Evolutionary conservation across 768 basidiomycete genomes (phyloP).

Genomic region (Auricularia auricula-judae): DNA sequence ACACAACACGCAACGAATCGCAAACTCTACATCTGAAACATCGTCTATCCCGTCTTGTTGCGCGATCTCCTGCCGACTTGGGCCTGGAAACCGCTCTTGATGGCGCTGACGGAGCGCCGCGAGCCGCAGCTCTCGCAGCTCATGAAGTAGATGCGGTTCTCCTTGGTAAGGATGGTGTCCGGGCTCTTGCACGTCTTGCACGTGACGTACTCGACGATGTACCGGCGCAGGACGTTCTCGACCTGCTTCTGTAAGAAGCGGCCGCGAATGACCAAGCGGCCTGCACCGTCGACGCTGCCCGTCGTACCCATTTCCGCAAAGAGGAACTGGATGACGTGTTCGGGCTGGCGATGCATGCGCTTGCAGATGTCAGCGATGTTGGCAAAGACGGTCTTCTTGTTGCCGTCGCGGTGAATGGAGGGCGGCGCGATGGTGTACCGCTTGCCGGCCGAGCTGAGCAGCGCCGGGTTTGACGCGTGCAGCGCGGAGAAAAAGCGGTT

Average conservation of each 20-base stretch:
- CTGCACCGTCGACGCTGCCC: conserved; percentile 86
- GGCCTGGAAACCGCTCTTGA: conserved; percentile 98
- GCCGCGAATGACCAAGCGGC: conserved; percentile 91
- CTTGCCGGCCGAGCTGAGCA: conserved; percentile 75
- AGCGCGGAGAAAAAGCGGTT: conserved; percentile 85
- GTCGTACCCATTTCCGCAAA: conserved; percentile 99
- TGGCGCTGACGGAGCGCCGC: conserved; percentile 82
- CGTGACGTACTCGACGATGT: conserved; percentile 83
- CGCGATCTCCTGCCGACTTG: conserved; percentile 52
- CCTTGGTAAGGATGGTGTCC: conserved; percentile 92
- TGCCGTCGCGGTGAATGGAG: conserved; percentile 86
- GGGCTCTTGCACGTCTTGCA: conserved; percentile 99
- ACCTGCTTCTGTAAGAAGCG: conserved; percentile 98
- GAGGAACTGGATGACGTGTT: conserved; percentile 94
- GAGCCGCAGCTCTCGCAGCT: conserved; percentile 86
- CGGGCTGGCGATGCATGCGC: conserved; percentile 95
- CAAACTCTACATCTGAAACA: neutral
- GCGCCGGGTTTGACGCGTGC: conserved; percentile 88
- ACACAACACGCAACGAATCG: neutral
- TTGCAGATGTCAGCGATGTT: conserved; percentile 97
- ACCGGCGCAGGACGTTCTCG: conserved; percentile 85
- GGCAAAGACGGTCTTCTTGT: conserved; percentile 94
- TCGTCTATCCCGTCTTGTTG: conserved; percentile 5
- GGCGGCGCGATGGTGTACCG: conserved; percentile 97
- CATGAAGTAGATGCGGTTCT: conserved; percentile 99